These are phyloP conservation scores for Gloeostereum incarnatum DNA, from an alignment of 768 basidiomycete species.

Conservation along the genomic window DNA sequence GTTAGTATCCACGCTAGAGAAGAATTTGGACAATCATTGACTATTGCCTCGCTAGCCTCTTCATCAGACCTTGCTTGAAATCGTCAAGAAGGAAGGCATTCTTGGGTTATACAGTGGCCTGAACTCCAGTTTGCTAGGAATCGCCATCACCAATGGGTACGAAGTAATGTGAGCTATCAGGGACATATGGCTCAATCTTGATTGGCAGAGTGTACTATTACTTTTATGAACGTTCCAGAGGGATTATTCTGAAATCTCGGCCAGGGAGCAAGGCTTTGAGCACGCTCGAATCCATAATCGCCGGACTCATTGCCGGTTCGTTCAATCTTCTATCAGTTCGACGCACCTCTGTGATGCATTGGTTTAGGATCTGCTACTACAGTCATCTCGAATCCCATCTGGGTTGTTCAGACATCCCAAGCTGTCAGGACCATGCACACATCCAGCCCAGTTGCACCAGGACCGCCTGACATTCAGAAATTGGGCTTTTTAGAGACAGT, in stretches of 20 bases:
- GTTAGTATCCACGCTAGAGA: conserved; percentile 26
- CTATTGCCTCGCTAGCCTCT: conserved; percentile 34
- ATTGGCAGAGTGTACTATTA: conserved; percentile 87
- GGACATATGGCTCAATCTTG: conserved; percentile 1
- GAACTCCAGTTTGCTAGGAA: conserved; percentile 76
- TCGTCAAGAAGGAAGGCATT: conserved; percentile 78
- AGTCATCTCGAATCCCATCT: conserved; percentile 87
- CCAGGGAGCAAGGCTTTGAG: conserved; percentile 59
- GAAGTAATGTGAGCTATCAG: conserved; percentile 10
- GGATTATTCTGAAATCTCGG: conserved; percentile 43
- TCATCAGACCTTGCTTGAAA: conserved; percentile 60
- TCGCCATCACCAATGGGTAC: conserved; percentile 89
- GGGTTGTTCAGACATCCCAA: conserved; percentile 93
- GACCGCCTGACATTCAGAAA: conserved; percentile 33
- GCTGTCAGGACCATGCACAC: conserved; percentile 50
- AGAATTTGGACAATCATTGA: too few species aligned
- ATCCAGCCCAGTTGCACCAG: conserved; percentile 12
- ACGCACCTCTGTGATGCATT: conserved; percentile 3
- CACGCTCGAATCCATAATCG: conserved; percentile 84
- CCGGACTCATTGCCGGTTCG: conserved; percentile 79
- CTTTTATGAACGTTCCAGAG: conserved; percentile 72
- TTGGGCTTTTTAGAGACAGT: conserved; percentile 61
- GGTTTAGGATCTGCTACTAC: conserved; percentile 79
- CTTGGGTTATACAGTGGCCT: conserved; percentile 83
- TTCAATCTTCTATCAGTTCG: background rate